phyloP scores from a whole-genome alignment of 176 grass and related monocot species.

The Bonia amplexicaulis region DNA sequence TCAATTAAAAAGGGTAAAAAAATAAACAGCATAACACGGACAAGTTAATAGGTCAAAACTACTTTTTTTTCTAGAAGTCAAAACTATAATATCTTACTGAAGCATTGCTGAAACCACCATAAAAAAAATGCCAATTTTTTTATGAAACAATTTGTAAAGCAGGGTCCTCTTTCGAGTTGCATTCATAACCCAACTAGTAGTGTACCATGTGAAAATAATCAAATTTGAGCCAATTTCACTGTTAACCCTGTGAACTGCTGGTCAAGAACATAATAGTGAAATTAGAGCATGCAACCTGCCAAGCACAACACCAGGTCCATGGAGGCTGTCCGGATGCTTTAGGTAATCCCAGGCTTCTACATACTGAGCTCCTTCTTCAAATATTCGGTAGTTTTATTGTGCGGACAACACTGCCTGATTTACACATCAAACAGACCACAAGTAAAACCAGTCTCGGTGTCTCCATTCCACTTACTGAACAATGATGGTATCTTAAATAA shows the following conservation, averaged over 20 bases:
- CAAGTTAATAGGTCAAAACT: background rate
- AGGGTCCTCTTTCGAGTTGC: background rate
- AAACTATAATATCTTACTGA: background rate
- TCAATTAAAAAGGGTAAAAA: background rate
- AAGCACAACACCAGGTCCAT: background rate
- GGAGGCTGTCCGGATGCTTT: background rate
- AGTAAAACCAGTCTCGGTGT: background rate
- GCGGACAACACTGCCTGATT: background rate
- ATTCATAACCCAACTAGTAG: background rate
- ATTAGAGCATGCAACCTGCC: background rate
- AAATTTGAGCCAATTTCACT: background rate
- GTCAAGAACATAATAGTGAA: background rate
- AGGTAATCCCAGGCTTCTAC: background rate
- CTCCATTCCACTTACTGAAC: background rate
- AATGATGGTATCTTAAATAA: background rate
- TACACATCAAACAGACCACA: conserved; percentile 13
- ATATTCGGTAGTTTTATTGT: background rate
- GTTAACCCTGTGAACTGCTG: conserved; percentile 1
- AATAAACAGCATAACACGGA: background rate
- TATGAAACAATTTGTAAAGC: background rate
- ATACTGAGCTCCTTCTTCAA: background rate
- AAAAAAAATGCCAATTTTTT: background rate
- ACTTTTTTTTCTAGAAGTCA: background rate
- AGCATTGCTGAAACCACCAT: background rate
- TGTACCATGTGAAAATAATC: background rate